Evolutionary conservation across 176 grass and related monocot genomes (phyloP).

Genomic region (Urochloa ruziziensis): DNA sequence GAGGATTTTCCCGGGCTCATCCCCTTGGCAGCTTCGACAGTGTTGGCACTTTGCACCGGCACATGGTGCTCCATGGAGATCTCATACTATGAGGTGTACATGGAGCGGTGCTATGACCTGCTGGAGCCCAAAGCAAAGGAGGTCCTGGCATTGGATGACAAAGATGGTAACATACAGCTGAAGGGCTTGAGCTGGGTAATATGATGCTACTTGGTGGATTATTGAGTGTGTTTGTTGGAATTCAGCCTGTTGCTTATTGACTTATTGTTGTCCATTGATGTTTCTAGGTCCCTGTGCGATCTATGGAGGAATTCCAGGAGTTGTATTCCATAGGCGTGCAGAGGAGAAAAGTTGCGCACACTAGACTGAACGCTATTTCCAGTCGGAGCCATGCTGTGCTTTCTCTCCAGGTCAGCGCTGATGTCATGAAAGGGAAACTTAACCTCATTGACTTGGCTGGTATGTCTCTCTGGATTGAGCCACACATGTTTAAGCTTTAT

Average conservation of each 20-base stretch:
- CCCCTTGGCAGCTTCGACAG: constrained; percentile 55
- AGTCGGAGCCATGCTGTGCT: constrained; percentile 91
- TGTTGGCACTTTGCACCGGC: constrained; percentile 52
- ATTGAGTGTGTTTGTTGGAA: constrained; percentile 1
- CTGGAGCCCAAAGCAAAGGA: constrained; percentile 86
- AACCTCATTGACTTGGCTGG: constrained; percentile 96
- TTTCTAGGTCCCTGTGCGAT: constrained; percentile 56
- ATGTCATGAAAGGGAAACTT: constrained; percentile 71
- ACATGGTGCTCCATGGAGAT: constrained; percentile 61
- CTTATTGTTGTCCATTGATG: constrained; percentile 24
- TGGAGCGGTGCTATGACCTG: constrained; percentile 91
- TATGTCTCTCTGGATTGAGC: constrained; percentile 15
- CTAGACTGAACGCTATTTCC: constrained; percentile 70
- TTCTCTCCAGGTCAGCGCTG: constrained; percentile 47
- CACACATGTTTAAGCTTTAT: constrained; percentile 1
- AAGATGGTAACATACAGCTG: constrained; percentile 68
- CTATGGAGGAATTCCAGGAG: constrained; percentile 72
- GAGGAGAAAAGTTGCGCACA: constrained; percentile 80
- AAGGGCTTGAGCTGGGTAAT: constrained; percentile 91
- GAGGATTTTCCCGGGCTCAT: constrained; percentile 66
- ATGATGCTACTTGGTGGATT: background rate
- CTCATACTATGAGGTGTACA: constrained; percentile 88
- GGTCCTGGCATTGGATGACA: constrained; percentile 80
- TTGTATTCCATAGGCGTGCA: constrained; percentile 74
- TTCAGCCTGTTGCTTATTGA: background rate